Conservation (phyloP, 2,329 filamentous ascomycete genomes). For the Alternaria sp. region DNA sequence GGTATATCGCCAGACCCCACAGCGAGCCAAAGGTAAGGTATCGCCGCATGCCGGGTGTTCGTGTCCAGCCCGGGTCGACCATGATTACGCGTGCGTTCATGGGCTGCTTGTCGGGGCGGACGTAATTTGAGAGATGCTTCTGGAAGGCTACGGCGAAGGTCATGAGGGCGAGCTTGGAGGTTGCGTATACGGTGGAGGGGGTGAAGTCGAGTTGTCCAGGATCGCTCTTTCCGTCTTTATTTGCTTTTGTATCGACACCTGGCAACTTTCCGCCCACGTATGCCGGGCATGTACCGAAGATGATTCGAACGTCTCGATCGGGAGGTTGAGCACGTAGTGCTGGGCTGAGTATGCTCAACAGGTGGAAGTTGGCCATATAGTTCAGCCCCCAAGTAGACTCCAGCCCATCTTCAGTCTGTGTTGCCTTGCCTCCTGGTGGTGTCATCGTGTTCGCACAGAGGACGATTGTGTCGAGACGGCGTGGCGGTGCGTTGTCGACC, state of each 20-base stretch:
- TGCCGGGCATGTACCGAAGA: conserved; percentile 85
- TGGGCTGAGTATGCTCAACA: conserved; percentile 88
- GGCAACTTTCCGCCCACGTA: conserved; percentile 81
- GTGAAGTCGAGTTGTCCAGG: conserved; percentile 47
- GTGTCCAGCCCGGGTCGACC: conserved; percentile 82
- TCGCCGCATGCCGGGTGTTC: conserved; percentile 85
- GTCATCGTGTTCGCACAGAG: conserved; percentile 83
- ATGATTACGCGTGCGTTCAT: conserved; percentile 84
- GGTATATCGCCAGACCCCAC: conserved; percentile 77
- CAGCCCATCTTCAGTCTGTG: conserved; percentile 75
- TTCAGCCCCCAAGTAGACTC: conserved; percentile 95
- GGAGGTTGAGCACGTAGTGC: conserved; percentile 89
- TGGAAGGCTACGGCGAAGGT: conserved; percentile 90
- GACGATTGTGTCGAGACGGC: conserved; percentile 88
- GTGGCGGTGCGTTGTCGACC: conserved; percentile 92
- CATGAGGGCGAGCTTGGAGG: conserved; percentile 75
- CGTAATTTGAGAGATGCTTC: conserved; percentile 85
- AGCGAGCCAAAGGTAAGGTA: conserved; percentile 88
- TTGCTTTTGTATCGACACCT: conserved; percentile 64
- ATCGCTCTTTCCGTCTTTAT: conserved; percentile 48
- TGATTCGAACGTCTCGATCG: conserved; percentile 88
- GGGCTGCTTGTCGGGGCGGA: conserved; percentile 80
- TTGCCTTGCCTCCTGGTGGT: conserved; percentile 66
- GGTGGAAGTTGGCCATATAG: conserved; percentile 93
- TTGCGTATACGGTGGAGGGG: conserved; percentile 55